Conservation (phyloP, 2,329 filamentous ascomycete species). For the Tricladium varicosporioides region DNA sequence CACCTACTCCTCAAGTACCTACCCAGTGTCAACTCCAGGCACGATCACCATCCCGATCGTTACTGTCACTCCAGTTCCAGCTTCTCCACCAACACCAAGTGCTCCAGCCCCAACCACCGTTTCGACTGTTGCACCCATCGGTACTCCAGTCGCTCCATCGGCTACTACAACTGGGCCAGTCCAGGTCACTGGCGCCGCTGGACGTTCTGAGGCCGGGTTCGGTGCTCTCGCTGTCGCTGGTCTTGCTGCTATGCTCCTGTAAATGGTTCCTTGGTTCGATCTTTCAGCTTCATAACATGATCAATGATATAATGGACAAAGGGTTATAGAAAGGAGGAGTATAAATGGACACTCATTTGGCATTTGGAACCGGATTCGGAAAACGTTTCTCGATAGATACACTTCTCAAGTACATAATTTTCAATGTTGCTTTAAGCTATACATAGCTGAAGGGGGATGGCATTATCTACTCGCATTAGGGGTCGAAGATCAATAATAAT, state of each 20-base stretch:
- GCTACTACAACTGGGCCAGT: conserved; percentile 7
- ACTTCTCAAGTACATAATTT: conserved; percentile 9
- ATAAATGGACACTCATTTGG: conserved; percentile 15
- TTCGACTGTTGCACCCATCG: neutral
- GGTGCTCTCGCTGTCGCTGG: conserved; percentile 25
- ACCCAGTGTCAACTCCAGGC: conserved; percentile 37
- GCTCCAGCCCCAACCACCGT: conserved; percentile 3
- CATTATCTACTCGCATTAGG: no score
- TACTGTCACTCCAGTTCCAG: conserved; percentile 12
- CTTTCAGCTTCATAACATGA: conserved; percentile 1
- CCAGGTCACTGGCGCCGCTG: conserved; percentile 14
- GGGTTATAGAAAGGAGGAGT: conserved; percentile 7
- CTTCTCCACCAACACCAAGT: conserved; percentile 10
- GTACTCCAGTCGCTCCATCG: conserved; percentile 8
- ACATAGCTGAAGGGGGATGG: neutral
- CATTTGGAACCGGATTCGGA: conserved; percentile 4
- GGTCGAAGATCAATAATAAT: no score
- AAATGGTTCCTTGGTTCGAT: conserved; percentile 11
- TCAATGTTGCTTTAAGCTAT: neutral
- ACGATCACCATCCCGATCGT: conserved; percentile 17
- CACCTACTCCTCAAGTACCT: conserved; percentile 42
- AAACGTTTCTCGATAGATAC: conserved; percentile 9
- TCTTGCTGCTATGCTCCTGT: conserved; percentile 28
- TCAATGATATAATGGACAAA: conserved; percentile 10
- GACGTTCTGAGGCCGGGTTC: conserved; percentile 20